Base-by-base conservation (phyloP, 169 alveolate genomes). In the Sarcocystis neurona region DNA sequence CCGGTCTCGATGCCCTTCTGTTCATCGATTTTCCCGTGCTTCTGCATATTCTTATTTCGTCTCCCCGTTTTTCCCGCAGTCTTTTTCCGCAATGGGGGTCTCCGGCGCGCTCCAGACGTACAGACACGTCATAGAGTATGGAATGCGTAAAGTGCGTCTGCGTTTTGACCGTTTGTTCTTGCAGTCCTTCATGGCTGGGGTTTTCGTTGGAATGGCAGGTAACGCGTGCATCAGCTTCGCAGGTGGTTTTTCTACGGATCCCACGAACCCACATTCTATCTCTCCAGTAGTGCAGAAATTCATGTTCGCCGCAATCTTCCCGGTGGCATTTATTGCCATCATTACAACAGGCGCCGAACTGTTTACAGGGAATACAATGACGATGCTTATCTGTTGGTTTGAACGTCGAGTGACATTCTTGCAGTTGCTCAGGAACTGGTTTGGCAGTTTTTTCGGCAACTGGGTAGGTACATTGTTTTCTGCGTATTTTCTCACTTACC, bases 111-210 rank as follows among this genome's bases (percentile, higher is more conserved):
- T 85, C 37, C 78, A 85, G 20, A 85, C 82, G 15, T 85, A 85
- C 43, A 74, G 37, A 6, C 50, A 66, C 27, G 78, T 85, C 48
- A 85, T 72, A 0, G 90, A 85, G 39, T 70, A 70, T 50, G 90
- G 90, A 0, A 20, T 85, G 39, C 18, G 70, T 43, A 85, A 85
- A 37, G 68, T 66, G 23, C 77, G 75, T 0, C 68, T 85, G 74
- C 84, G 90, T 4, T 85, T 72, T 60, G 90, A 85, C 85, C 90
- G 85, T 23, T 77, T 85, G 46, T 34, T 85, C 2, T 63, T 85
- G 10, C 90, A 85, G 48, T 84, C 85, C 72, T 85, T 85, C 79
- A 85, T 85, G 90, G 90, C 90, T 34, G 90, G 90, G 6, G 85
- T 85, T 32, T 85, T 48, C 82, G 39, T 85, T 4, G 90, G 90